Base-by-base conservation (phyloP, 176 grass and related monocot genomes). In the Coix lacrymajobi region DNA sequence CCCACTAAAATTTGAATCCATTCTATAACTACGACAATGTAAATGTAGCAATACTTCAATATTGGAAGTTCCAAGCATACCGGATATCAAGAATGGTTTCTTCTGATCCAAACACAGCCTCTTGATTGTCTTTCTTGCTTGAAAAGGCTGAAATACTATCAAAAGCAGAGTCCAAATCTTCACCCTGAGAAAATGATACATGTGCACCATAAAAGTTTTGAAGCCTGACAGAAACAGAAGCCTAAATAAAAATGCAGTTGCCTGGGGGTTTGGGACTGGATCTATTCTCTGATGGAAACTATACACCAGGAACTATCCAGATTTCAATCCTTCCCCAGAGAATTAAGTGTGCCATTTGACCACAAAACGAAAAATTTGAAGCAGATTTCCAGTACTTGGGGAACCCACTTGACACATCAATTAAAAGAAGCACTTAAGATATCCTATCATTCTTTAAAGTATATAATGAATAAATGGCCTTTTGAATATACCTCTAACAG, bases 71-170 rank as follows among this genome's bases (percentile, higher is more conserved):
- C 20, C 6, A 37, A 81, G 72, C 37, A 67, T 91, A 98, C 96
- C 92, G 91, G 34, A 98, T 98, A 80, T 98, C 96, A 86, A 91
- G 86, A 76, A 95, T 82, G 36, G 83, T 98, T 85, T 98, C 93
- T 92, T 98, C 87, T 41, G 89, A 74, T 90, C 91, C 93, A 64
- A 95, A 98, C 8, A 98, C 83, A 65, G 93, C 93, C 67, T 95
- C 96, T 81, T 98, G 93, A 48, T 98, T 95, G 64, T 95, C 92
- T 73, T 87, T 87, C 82, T 92, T 95, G 66, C 69, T 90, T 83
- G 96, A 93, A 88, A 98, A 98, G 56, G 96, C 96, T 17, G 96
- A 98, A 88, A 98, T 98, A 73, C 96, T 98, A 75, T 95, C 90
- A 88, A 98, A 98, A 71, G 96, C 93, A 85, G 96, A 95, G 90